Percentiles rank a stretch among this genome's conserved stretches.
phyloP scores from a whole-genome alignment of 805 yeast species.

The Nakazawaea peltata region DNA sequence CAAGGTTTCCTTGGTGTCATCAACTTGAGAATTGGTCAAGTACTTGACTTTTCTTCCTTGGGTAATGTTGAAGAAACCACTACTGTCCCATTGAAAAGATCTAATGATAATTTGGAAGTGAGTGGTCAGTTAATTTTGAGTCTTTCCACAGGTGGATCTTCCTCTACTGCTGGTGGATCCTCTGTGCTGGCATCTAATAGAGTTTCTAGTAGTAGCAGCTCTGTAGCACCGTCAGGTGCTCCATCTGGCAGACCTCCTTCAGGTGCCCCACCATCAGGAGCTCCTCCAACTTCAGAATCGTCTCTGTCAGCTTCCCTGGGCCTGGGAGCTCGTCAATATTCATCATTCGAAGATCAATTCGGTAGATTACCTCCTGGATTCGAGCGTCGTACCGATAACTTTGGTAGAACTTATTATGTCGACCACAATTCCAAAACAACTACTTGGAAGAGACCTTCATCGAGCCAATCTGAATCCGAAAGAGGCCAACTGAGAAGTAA shows the following conservation, averaged over 20 bases:
- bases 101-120: slow-evolving; percentile 89
- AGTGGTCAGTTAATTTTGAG: slow-evolving; percentile 85
- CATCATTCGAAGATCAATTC: slow-evolving; percentile 94
- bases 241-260: slow-evolving; percentile 13
- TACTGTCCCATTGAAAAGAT: slow-evolving; percentile 84
- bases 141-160: slow-evolving; percentile 29
- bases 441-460: slow-evolving; percentile 96
- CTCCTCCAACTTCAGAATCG: slow-evolving; percentile 15
- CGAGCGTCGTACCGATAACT: slow-evolving; percentile 97
- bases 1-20: slow-evolving; percentile 98
- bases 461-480: slow-evolving; percentile 72
- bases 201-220: slow-evolving; percentile 12
- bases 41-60: slow-evolving; percentile 51
- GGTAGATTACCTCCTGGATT: slow-evolving; percentile 98
- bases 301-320: slow-evolving; percentile 17
- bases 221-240: too few species aligned
- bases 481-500: slow-evolving; percentile 51
- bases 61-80: slow-evolving; percentile 65
- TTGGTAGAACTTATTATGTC: slow-evolving; percentile 95
- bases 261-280: slow-evolving; percentile 16
- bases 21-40: slow-evolving; percentile 84
- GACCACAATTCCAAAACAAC: slow-evolving; percentile 97
- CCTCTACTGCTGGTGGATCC: slow-evolving; percentile 20
- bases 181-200: slow-evolving; percentile 13
- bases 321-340: slow-evolving; percentile 51